phyloP scores from a whole-genome alignment of 345 rosid species.

The Firmiana major region DNA sequence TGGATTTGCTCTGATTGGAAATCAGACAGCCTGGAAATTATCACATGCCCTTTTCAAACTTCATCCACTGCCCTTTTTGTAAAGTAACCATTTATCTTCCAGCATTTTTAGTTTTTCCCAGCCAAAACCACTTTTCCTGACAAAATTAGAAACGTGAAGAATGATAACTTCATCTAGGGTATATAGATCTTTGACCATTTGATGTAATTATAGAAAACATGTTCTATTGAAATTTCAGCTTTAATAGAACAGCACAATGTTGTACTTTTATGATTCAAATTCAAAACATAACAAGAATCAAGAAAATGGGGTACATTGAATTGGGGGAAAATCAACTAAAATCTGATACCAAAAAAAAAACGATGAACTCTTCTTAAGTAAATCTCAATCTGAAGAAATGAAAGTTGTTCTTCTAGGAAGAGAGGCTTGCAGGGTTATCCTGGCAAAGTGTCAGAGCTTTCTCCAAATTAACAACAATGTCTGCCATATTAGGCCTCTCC shows the following conservation, averaged over 20 bases:
- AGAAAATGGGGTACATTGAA: not conserved
- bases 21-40: conserved; percentile 18
- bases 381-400: conserved; percentile 32
- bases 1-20: not conserved
- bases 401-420: conserved; percentile 20
- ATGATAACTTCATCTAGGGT: not conserved
- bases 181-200: not conserved
- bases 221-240: not conserved
- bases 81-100: not conserved
- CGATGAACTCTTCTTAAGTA: not conserved
- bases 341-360: not conserved
- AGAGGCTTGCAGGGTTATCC: conserved; percentile 21
- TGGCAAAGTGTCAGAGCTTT: conserved; percentile 42
- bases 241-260: too few species aligned
- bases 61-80: not conserved
- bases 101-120: not conserved
- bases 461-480: conserved; percentile 51
- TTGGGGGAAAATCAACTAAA: not conserved
- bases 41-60: not conserved
- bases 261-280: too few species aligned
- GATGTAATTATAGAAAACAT: not conserved
- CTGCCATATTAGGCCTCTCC: conserved; percentile 47
- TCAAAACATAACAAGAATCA: not conserved
- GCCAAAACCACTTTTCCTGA: not conserved
- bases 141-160: not conserved